A percentile compares a stretch with the other conserved stretches of the same genome.
These are phyloP conservation scores for Cyclostephanos invisitatus DNA, from an alignment of 108 stramenopile genomes.

Conservation along the genomic window DNA sequence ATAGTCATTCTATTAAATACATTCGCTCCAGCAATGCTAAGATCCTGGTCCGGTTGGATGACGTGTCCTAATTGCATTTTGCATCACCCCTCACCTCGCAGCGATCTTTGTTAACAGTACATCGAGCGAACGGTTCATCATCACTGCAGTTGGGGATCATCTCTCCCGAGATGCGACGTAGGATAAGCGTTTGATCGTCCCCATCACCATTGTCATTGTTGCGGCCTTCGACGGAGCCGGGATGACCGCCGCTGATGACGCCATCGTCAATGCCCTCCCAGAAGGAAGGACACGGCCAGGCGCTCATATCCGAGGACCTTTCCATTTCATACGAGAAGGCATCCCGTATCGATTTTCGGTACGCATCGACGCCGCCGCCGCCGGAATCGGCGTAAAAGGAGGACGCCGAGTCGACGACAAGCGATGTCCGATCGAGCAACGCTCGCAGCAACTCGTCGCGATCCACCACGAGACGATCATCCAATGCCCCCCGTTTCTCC, in stretches of 20 bases:
- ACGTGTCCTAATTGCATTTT: conserved; percentile 35
- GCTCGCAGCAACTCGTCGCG: not conserved
- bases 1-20: too few species aligned
- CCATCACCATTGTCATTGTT: conserved; percentile 18
- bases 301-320: conserved; percentile 53
- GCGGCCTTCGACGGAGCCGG: not conserved
- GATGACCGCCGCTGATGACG: not conserved
- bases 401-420: conserved; percentile 18
- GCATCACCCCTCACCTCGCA: conserved; percentile 75
- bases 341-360: conserved; percentile 38
- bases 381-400: not conserved
- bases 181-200: conserved; percentile 10
- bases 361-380: not conserved
- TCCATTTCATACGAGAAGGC: conserved; percentile 67
- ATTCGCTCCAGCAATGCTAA: not conserved
- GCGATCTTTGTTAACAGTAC: conserved; percentile 70
- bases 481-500: not conserved
- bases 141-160: conserved; percentile 73
- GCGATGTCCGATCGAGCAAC: conserved; percentile 3
- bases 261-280: conserved; percentile 62
- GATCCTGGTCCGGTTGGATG: not conserved
- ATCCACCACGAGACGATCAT: not conserved
- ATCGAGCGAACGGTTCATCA: conserved; percentile 53
- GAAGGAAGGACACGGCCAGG: conserved; percentile 82
- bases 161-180: conserved; percentile 33